Evolutionary conservation across 2,329 filamentous ascomycete genomes (phyloP), one percentile per base, ranked within the genome.

Genomic region (Monilinia fructigena): DNA sequence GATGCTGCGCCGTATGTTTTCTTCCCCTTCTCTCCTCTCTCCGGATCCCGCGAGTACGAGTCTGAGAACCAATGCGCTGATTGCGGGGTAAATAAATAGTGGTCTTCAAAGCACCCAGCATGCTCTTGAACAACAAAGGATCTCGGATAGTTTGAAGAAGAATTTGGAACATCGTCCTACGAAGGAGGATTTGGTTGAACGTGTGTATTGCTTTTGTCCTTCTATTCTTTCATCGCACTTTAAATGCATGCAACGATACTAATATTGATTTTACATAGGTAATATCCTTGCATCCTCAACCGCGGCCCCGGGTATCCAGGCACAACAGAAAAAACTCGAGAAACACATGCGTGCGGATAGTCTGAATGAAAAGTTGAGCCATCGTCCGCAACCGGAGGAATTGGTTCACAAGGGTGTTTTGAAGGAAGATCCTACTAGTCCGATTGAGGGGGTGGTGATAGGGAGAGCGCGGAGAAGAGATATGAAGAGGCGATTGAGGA

Each of bases 281-380:
- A 96, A 97, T 79, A 97, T 97, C 77, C 87, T 97, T 35, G 91
- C 91, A 35, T 86, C 88, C 66, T 90, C 90, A 42, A 89, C 79
- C 62, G 92, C 90, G 23, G 92, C 93, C 0, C 93, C 93, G 0
- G 85, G 89, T 2, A 82, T 97, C 64, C 88, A 89, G 75, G 92
- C 89, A 66, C 87, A 92, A 69, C 92, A 95, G 78, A 89, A 86
- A 75, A 91, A 96, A 81, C 87, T 97, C 53, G 87, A 93, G 78
- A 92, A 89, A 77, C 89, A 92, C 78, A 97, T 97, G 93, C 86
- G 90, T 18, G 90, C 88, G 68, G 91, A 97, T 77, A 89, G 85
- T 65, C 83, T 97, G 69, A 95, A 96, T 78, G 92, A 96, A 75
- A 93, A 93, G 78, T 87, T 97, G 69, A 85, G 89, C 74, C 84